These are phyloP conservation scores for Rhynchosporium agropyri DNA, from an alignment of 2,329 filamentous ascomycete species.

Conservation along the genomic window DNA sequence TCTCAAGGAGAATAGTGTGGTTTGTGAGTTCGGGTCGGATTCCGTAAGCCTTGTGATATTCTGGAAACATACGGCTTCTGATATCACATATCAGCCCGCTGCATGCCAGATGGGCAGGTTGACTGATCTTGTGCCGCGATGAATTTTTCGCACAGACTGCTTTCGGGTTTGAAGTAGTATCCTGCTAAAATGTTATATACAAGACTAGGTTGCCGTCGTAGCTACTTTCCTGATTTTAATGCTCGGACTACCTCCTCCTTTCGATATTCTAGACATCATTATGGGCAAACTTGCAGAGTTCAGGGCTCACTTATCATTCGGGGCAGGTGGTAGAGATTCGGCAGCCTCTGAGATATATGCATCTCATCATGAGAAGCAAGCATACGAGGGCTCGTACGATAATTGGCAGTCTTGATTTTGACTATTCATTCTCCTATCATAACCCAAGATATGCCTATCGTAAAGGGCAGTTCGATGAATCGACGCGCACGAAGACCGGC, in stretches of 20 bases:
- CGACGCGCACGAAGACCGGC: conserved; percentile 51
- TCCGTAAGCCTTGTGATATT: too few relatives aligned
- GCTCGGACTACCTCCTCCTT: conserved; percentile 15
- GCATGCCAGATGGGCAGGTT: background rate
- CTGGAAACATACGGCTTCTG: background rate
- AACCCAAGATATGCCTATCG: conserved; percentile 56
- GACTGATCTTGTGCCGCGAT: background rate
- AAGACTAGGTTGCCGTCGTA: background rate
- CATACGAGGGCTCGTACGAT: conserved; percentile 27
- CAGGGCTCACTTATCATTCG: conserved; percentile 21
- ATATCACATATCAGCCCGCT: conserved; percentile 5
- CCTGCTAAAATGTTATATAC: background rate
- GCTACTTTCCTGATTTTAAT: background rate
- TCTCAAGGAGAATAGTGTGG: background rate
- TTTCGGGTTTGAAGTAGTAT: background rate
- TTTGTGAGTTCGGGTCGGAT: background rate
- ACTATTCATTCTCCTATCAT: conserved; percentile 34
- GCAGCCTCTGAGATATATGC: conserved; percentile 22
- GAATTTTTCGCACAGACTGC: background rate
- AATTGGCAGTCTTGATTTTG: conserved; percentile 26
- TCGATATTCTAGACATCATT: conserved; percentile 17
- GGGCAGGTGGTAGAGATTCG: conserved; percentile 15
- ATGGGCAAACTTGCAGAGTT: conserved; percentile 28
- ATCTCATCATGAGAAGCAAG: conserved; percentile 26
- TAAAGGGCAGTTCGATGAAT: conserved; percentile 51